Evolutionary conservation across 192 early-diverging fungal genomes (phyloP).

Genomic region (Podochytrium sp.): DNA sequence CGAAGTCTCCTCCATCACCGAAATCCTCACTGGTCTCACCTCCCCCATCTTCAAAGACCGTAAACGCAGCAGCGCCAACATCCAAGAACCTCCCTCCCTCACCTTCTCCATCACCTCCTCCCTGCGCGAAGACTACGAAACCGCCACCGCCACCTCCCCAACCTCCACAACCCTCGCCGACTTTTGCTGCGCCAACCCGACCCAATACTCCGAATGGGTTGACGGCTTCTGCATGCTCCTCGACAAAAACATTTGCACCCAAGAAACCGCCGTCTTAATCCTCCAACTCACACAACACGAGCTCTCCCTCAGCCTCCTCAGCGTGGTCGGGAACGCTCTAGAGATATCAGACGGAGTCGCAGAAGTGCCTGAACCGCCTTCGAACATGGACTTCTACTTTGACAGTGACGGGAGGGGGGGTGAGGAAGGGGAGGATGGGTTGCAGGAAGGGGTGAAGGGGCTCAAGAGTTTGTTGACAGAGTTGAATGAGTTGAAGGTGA

Average conservation of each 20-base stretch:
- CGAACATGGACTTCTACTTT: slow-evolving; percentile 13
- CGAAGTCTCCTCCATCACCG: slow-evolving; percentile 51
- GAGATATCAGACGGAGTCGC: slow-evolving; percentile 26
- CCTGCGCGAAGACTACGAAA: neutral
- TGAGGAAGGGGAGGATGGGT: slow-evolving; percentile 3
- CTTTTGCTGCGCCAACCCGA: slow-evolving; percentile 51
- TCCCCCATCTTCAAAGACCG: slow-evolving; percentile 43
- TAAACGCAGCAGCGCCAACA: slow-evolving; percentile 12
- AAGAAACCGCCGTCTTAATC: slow-evolving; percentile 69
- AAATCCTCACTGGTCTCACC: slow-evolving; percentile 47
- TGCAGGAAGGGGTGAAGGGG: slow-evolving; percentile 8
- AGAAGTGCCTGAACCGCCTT: slow-evolving; percentile 28
- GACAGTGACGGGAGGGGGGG: slow-evolving; percentile 2
- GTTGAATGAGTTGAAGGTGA: neutral
- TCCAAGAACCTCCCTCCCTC: slow-evolving; percentile 34
- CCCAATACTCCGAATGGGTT: slow-evolving; percentile 70
- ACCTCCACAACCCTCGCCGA: slow-evolving; percentile 51
- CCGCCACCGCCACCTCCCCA: neutral
- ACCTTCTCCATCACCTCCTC: slow-evolving; percentile 56
- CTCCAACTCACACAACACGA: slow-evolving; percentile 68
- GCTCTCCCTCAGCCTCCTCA: slow-evolving; percentile 68
- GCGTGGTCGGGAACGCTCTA: slow-evolving; percentile 69
- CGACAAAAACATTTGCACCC: slow-evolving; percentile 63
- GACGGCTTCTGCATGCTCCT: slow-evolving; percentile 76
- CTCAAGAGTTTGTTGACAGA: slow-evolving; percentile 7